A percentile compares a stretch with the other conserved stretches of the same genome.
These are phyloP conservation scores for Coniferiporia sulphurascens DNA, from an alignment of 1,284 basidiomycete species.

Conservation along the genomic window DNA sequence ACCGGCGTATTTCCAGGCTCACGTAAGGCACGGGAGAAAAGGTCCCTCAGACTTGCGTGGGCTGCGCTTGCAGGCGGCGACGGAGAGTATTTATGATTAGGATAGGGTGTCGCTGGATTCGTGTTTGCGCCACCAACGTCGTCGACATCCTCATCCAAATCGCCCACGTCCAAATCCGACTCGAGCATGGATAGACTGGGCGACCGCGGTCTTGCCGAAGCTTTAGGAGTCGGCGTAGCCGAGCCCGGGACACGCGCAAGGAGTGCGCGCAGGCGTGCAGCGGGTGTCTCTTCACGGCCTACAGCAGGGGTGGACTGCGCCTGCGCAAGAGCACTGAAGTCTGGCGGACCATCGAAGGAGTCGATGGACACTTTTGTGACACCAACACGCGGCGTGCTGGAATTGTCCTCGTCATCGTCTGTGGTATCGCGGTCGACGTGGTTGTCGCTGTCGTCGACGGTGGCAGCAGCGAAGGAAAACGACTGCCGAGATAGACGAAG, in stretches of 20 bases:
- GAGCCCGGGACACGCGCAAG: conserved; percentile 37
- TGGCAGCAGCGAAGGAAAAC: conserved; percentile 29
- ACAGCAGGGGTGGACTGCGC: conserved; percentile 20
- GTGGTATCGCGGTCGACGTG: conserved; percentile 11
- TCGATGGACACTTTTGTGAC: conserved; percentile 30
- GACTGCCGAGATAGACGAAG: conserved; percentile 23
- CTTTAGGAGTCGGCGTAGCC: conserved; percentile 1
- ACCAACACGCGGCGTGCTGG: conserved; percentile 33
- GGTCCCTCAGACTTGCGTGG: conserved; percentile 51
- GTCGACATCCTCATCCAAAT: conserved; percentile 1
- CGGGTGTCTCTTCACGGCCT: conserved; percentile 35
- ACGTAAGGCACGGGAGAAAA: conserved; percentile 59
- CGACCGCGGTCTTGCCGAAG: conserved; percentile 21
- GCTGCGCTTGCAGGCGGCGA: conserved; percentile 42
- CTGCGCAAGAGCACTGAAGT: conserved; percentile 24
- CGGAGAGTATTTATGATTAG: conserved; percentile 28
- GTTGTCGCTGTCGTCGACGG: conserved; percentile 8
- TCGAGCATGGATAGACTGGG: conserved; percentile 45
- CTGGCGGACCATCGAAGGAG: conserved; percentile 38
- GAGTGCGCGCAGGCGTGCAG: conserved; percentile 52
- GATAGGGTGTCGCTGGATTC: conserved; percentile 1
- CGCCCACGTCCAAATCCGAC: conserved; percentile 49
- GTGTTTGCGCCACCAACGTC: neutral
- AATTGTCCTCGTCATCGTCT: conserved; percentile 30
- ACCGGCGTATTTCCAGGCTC: conserved; percentile 59